Percentiles rank a stretch among this genome's conserved stretches.
Evolutionary conservation across 225 moss, liverwort and hornwort species (phyloP).

Genomic region (Marchantia paleacea): DNA sequence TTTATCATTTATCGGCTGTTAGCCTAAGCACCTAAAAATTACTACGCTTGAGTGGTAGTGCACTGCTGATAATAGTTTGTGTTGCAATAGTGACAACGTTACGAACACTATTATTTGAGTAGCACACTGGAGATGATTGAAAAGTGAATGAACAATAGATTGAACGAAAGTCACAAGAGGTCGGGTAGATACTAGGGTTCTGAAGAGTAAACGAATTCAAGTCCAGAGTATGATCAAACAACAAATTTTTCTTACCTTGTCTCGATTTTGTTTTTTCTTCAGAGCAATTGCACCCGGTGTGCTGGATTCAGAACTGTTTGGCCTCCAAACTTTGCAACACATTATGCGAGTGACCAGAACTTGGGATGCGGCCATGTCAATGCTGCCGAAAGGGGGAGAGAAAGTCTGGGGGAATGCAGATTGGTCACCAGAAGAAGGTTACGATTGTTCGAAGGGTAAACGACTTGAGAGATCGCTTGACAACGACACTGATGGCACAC

Average conservation of each 20-base stretch:
- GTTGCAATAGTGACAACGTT: no score
- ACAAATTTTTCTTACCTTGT: not conserved
- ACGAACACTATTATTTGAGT: no score
- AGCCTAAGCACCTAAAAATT: no score
- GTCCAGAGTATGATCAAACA: not conserved
- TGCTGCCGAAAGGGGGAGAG: conserved; percentile 92
- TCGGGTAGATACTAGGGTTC: not conserved
- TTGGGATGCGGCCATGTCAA: conserved; percentile 96
- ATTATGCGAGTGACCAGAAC: conserved; percentile 95
- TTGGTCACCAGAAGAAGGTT: conserved; percentile 98
- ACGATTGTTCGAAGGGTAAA: conserved; percentile 54
- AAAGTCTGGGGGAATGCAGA: conserved; percentile 75
- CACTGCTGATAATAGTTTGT: no score
- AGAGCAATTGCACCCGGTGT: conserved; percentile 95
- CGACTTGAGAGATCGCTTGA: not conserved
- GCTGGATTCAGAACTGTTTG: conserved; percentile 80
- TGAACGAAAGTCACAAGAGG: no score
- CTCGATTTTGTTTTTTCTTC: conserved; percentile 10
- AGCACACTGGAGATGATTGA: no score
- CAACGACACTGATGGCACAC: not conserved
- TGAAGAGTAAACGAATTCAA: not conserved
- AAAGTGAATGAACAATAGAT: no score
- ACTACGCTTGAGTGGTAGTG: no score
- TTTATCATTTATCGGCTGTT: no score
- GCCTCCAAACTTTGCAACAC: conserved; percentile 86